phyloP scores from a whole-genome alignment of 331 rosid genomes.

The Quercus tomentella region DNA sequence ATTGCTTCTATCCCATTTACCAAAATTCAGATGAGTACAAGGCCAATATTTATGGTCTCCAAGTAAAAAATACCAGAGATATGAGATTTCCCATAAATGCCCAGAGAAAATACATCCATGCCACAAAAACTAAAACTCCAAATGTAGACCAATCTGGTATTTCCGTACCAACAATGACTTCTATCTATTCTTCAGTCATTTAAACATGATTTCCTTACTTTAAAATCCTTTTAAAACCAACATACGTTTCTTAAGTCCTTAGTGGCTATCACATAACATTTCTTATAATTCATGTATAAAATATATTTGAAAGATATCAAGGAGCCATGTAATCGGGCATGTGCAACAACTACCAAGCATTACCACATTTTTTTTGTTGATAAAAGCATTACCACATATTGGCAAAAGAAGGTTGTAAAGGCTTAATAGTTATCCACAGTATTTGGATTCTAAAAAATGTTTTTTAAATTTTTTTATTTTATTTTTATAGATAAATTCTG shows the following conservation, averaged over 20 bases:
- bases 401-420: not conserved
- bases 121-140: not conserved
- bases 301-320: not conserved
- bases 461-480: too few species aligned
- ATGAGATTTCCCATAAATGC: not conserved
- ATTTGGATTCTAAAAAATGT: not conserved
- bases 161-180: not conserved
- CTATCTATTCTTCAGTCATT: not conserved
- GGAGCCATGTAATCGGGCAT: not conserved
- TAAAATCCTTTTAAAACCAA: not conserved
- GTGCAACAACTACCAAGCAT: not conserved
- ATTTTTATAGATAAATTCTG: not conserved
- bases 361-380: not conserved
- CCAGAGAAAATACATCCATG: not conserved
- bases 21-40: not conserved
- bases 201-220: not conserved
- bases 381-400: not conserved
- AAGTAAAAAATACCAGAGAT: not conserved
- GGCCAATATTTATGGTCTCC: not conserved
- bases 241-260: not conserved
- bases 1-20: not conserved
- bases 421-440: not conserved
- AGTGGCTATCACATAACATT: not conserved
- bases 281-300: not conserved
- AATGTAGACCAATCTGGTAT: not conserved